These are phyloP conservation scores for Grammothele lineata DNA, from an alignment of 768 basidiomycete species.

Conservation along the genomic window DNA sequence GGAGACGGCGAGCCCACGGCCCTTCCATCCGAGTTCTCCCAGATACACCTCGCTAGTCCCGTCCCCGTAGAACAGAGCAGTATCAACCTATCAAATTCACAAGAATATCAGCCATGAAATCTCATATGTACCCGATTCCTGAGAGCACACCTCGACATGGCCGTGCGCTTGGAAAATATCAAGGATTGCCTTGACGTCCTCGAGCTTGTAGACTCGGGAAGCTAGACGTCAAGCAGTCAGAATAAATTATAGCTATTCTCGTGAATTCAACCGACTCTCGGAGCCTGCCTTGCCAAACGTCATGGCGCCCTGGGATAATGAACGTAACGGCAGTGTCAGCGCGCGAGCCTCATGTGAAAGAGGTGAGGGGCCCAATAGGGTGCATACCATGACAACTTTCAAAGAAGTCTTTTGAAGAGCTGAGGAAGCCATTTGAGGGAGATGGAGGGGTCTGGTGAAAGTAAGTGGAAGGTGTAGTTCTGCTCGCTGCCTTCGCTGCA, in stretches of 20 bases:
- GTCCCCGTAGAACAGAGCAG: conserved; percentile 22
- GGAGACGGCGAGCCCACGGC: conserved; percentile 49
- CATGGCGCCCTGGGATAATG: conserved; percentile 43
- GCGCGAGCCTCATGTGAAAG: neutral
- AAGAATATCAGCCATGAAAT: neutral
- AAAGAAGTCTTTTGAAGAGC: conserved; percentile 41
- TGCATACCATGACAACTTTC: conserved; percentile 46
- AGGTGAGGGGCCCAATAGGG: neutral
- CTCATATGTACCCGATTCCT: no score
- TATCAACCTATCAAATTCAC: conserved; percentile 22
- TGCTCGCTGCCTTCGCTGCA: no score
- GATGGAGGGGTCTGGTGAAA: no score
- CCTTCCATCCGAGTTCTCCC: conserved; percentile 46
- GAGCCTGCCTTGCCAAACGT: conserved; percentile 46
- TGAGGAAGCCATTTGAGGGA: no score
- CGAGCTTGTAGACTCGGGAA: conserved; percentile 43
- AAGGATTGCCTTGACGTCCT: conserved; percentile 46
- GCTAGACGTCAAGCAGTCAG: no score
- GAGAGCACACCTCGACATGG: conserved; percentile 42
- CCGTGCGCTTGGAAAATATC: conserved; percentile 52
- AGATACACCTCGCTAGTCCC: conserved; percentile 37
- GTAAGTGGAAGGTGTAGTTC: no score
- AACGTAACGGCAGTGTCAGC: no score
- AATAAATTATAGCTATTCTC: neutral
- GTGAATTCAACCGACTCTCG: conserved; percentile 25